These are phyloP conservation scores for Celoporthe dispersa DNA, from an alignment of 2,329 filamentous ascomycete genomes.

Conservation along the genomic window DNA sequence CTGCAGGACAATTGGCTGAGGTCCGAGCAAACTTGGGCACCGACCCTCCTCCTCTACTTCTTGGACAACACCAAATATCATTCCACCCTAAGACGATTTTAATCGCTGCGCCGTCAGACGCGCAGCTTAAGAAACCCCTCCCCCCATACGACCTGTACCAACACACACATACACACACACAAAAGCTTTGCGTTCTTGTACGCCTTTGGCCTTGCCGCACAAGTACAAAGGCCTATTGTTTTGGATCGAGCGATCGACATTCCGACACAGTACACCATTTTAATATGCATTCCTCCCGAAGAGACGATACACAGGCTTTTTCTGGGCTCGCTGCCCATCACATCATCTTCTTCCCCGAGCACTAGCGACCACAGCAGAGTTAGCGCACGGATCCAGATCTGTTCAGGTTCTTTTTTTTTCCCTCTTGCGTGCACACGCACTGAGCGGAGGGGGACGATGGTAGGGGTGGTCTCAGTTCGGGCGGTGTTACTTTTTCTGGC, in stretches of 20 bases:
- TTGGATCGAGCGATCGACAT: constrained; percentile 32
- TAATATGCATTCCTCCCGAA: constrained; percentile 39
- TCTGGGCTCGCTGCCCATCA: constrained; percentile 38
- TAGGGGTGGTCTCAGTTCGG: constrained; percentile 25
- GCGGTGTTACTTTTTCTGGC: constrained; percentile 37
- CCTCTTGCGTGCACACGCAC: constrained; percentile 4
- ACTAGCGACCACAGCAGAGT: constrained; percentile 31
- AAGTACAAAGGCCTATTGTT: constrained; percentile 19
- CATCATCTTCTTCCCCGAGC: constrained; percentile 10
- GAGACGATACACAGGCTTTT: constrained; percentile 34
- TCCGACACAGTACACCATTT: constrained; percentile 37
- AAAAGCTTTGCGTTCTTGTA: constrained; percentile 12
- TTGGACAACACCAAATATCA: constrained; percentile 15
- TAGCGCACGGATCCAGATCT: constrained; percentile 13
- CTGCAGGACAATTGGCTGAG: constrained; percentile 11
- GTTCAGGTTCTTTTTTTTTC: background rate
- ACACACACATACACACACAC: constrained; percentile 13
- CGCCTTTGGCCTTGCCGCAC: constrained; percentile 15
- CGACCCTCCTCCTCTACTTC: constrained; percentile 19
- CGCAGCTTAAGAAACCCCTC: constrained; percentile 2
- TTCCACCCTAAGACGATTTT: constrained; percentile 26
- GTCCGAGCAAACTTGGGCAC: constrained; percentile 19
- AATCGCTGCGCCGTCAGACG: constrained; percentile 27
- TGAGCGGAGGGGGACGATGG: constrained; percentile 12
- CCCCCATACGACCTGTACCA: constrained; percentile 24